A percentile compares a stretch with the other conserved stretches of the same genome.
These are phyloP conservation scores for Candida methanosorbosa DNA, from an alignment of 805 yeast species.

Conservation along the genomic window DNA sequence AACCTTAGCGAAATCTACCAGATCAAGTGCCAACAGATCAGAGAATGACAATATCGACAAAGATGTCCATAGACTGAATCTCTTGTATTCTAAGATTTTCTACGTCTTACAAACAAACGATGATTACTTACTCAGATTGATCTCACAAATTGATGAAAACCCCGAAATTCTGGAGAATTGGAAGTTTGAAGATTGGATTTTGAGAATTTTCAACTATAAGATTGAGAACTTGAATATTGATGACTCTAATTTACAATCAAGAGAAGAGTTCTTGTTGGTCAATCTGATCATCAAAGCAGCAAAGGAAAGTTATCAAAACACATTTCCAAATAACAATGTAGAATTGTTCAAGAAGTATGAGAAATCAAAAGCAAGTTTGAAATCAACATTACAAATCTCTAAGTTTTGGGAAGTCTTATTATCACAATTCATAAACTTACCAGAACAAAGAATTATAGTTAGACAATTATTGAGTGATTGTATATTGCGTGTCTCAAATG, in stretches of 20 bases:
- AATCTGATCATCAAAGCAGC: constrained; percentile 45
- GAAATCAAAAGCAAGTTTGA: constrained; percentile 14
- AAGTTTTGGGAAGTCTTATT: constrained; percentile 38
- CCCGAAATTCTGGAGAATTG: constrained; percentile 12
- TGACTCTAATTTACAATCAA: constrained; percentile 11
- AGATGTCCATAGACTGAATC: constrained; percentile 43
- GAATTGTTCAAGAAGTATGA: constrained; percentile 16
- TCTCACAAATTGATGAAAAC: constrained; percentile 22
- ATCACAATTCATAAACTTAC: constrained; percentile 33
- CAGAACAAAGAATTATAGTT: constrained; percentile 38
- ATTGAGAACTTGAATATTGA: constrained; percentile 1
- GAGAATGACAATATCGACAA: constrained; percentile 18
- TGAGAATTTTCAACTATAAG: constrained; percentile 21
- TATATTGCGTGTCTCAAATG: constrained; percentile 31
- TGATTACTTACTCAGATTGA: constrained; percentile 52
- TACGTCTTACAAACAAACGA: constrained; percentile 83
- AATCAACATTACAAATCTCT: constrained; percentile 4
- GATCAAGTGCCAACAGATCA: not conserved
- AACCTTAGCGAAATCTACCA: constrained; percentile 10
- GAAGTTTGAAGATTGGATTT: constrained; percentile 26
- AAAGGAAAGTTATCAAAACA: constrained; percentile 27
- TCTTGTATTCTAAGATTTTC: constrained; percentile 67
- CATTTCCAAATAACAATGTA: constrained; percentile 7
- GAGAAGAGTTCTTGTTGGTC: constrained; percentile 67
- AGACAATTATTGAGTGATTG: constrained; percentile 31